Evolutionary conservation across 306 rosid genomes (phyloP).

Genomic region (Vigna mungo): DNA sequence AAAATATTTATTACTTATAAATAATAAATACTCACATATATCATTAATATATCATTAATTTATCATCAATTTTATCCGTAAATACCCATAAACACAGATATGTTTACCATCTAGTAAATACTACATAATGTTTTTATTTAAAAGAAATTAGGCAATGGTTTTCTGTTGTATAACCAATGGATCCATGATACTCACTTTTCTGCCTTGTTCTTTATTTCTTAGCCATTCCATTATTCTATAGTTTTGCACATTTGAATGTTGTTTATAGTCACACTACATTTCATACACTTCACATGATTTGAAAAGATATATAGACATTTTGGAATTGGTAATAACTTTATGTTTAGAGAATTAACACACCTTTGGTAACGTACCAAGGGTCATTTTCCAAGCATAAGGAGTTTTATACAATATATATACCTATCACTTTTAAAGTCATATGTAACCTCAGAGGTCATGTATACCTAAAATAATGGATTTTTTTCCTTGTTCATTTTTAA

Average conservation of each 20-base stretch:
- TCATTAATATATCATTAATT: too few relatives aligned
- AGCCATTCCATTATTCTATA: neutral
- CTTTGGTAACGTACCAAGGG: constrained; percentile 30
- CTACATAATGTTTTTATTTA: too few relatives aligned
- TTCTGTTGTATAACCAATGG: too few relatives aligned
- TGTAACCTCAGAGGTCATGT: neutral
- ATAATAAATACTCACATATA: too few relatives aligned
- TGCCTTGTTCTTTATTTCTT: too few relatives aligned
- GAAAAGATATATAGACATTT: constrained; percentile 4
- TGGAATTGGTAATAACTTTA: neutral
- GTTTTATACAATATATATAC: neutral
- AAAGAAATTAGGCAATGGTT: too few relatives aligned
- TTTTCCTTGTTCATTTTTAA: neutral
- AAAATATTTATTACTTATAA: too few relatives aligned
- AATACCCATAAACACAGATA: too few relatives aligned
- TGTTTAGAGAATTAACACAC: neutral
- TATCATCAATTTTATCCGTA: too few relatives aligned
- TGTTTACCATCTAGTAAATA: too few relatives aligned
- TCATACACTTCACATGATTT: neutral
- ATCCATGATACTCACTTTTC: too few relatives aligned
- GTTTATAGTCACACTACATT: constrained; percentile 11
- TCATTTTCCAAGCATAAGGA: neutral
- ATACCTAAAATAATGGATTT: neutral
- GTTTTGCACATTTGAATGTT: neutral
- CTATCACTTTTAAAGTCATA: neutral